Percentiles rank a stretch among this genome's conserved stretches.
phyloP scores from a whole-genome alignment of 352 stramenopile species.

The Phytophthora hibernalis region DNA sequence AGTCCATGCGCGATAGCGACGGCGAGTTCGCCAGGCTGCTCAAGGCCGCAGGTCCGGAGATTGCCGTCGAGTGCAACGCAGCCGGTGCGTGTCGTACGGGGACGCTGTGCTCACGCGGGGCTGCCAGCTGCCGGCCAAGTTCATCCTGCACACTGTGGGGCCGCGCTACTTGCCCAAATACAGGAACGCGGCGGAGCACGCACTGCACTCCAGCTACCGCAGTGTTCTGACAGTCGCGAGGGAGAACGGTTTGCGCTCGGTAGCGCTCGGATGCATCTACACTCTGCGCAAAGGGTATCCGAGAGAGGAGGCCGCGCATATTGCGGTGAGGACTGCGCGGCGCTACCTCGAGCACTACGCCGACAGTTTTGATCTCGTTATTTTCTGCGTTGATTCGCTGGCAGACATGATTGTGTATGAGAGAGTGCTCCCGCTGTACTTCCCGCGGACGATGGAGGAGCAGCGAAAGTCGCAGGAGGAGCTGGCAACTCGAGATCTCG shows the following conservation, averaged over 20 bases:
- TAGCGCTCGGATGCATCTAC: constrained; percentile 87
- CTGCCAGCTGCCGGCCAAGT: constrained; percentile 71
- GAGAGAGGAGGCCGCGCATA: constrained; percentile 76
- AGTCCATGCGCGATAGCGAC: constrained; percentile 67
- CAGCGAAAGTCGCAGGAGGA: constrained; percentile 32
- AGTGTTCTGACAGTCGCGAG: constrained; percentile 68
- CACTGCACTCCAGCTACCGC: constrained; percentile 85
- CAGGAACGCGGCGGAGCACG: constrained; percentile 79
- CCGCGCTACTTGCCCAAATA: constrained; percentile 86
- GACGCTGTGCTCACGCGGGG: constrained; percentile 86
- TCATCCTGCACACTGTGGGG: constrained; percentile 87
- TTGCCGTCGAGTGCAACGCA: constrained; percentile 75
- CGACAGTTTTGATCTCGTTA: constrained; percentile 60
- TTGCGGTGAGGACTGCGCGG: constrained; percentile 71
- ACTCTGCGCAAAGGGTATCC: constrained; percentile 78
- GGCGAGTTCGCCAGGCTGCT: constrained; percentile 72
- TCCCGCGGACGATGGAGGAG: constrained; percentile 59
- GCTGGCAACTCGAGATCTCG: constrained; percentile 48
- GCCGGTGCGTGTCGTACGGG: constrained; percentile 72
- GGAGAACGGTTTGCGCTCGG: constrained; percentile 61
- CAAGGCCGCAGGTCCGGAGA: constrained; percentile 72
- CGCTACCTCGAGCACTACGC: constrained; percentile 83
- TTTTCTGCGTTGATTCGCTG: constrained; percentile 72
- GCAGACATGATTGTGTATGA: constrained; percentile 75
- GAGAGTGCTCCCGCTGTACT: constrained; percentile 75